Conservation (phyloP, 2,329 filamentous ascomycete genomes). For the Trichoderma polysporum region DNA sequence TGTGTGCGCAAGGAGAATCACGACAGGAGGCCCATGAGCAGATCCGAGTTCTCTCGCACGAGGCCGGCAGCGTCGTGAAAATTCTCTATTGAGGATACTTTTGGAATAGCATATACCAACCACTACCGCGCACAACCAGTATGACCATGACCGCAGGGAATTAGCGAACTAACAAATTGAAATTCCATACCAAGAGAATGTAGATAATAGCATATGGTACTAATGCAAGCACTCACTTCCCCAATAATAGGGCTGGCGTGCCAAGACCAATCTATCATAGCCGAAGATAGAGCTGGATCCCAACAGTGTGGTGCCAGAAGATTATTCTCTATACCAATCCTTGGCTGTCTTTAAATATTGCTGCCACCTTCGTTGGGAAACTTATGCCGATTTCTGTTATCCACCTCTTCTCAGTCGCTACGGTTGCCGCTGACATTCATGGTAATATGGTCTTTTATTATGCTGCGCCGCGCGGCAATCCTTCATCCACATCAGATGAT, state of each 20-base stretch:
- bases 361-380: too few species aligned
- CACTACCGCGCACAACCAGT: not conserved
- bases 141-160: not conserved
- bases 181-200: not conserved
- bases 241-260: not conserved
- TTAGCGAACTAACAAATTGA: not conserved
- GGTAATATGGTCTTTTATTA: not conserved
- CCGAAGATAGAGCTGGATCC: not conserved
- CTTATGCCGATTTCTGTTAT: not conserved
- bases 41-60: conserved; percentile 77
- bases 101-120: not conserved
- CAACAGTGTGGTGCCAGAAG: not conserved
- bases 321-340: not conserved
- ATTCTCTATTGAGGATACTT: not conserved
- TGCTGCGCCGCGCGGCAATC: not conserved
- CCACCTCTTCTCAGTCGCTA: not conserved
- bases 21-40: conserved; percentile 61
- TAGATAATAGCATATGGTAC: not conserved
- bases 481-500: not conserved
- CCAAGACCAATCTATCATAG: not conserved
- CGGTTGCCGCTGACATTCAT: too few species aligned
- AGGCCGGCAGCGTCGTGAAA: conserved; percentile 64
- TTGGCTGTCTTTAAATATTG: not conserved
- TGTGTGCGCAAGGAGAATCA: conserved; percentile 63
- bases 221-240: not conserved